Percentiles rank a stretch among this genome's conserved stretches.
phyloP scores from a whole-genome alignment of 2,329 filamentous ascomycete genomes.

The Epicoccum nigrum region DNA sequence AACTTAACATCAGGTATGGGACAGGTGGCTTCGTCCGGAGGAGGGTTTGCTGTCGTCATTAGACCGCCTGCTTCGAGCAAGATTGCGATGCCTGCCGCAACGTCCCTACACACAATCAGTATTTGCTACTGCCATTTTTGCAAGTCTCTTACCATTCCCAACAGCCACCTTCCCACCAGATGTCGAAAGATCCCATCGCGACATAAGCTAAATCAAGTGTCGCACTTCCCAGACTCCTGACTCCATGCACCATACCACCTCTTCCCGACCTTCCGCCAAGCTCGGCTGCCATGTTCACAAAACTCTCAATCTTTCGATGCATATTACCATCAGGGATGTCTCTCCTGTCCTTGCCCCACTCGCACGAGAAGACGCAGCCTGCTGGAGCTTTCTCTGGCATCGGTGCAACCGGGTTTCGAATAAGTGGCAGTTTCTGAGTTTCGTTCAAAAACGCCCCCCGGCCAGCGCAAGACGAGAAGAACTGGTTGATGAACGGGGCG shows the following conservation, averaged over 20 bases:
- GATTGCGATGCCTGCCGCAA: slow-evolving; percentile 76
- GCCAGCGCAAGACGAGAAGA: slow-evolving; percentile 71
- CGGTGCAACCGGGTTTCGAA: slow-evolving; percentile 66
- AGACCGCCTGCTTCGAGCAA: slow-evolving; percentile 75
- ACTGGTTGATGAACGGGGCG: slow-evolving; percentile 71
- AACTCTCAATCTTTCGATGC: slow-evolving; percentile 74
- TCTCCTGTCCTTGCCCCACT: slow-evolving; percentile 79
- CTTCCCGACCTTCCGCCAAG: slow-evolving; percentile 65
- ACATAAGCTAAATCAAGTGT: slow-evolving; percentile 77
- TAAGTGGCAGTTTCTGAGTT: slow-evolving; percentile 66
- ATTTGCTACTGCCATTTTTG: neutral
- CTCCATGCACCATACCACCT: slow-evolving; percentile 80
- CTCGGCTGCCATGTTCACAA: slow-evolving; percentile 76
- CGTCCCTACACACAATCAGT: slow-evolving; percentile 61
- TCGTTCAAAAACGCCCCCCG: slow-evolving; percentile 74
- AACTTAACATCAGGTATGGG: slow-evolving; percentile 65
- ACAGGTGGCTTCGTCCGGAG: slow-evolving; percentile 61
- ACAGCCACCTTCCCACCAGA: slow-evolving; percentile 83
- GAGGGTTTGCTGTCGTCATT: slow-evolving; percentile 76
- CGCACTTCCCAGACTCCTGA: slow-evolving; percentile 73
- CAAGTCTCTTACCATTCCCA: slow-evolving; percentile 71
- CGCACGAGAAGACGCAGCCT: slow-evolving; percentile 74
- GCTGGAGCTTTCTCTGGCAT: slow-evolving; percentile 69
- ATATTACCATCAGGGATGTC: slow-evolving; percentile 72
- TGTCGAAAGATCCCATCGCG: slow-evolving; percentile 77